phyloP scores from a whole-genome alignment of 441 rosid genomes.

The Cnidoscolus chayamansa region DNA sequence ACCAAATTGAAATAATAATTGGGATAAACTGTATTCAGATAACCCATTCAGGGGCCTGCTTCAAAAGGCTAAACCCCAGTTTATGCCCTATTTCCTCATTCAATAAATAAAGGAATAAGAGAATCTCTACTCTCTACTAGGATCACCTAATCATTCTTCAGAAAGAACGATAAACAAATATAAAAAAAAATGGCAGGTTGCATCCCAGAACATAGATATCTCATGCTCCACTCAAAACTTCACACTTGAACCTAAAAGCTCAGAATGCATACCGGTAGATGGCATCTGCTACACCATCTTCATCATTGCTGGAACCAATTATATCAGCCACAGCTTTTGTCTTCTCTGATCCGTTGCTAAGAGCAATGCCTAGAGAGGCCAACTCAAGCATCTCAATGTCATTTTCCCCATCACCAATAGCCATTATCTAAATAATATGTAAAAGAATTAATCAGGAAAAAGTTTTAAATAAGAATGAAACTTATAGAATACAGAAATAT shows the following conservation, averaged over 20 bases:
- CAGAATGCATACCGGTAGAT: conserved; percentile 76
- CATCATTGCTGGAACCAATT: conserved; percentile 73
- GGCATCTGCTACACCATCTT: conserved; percentile 90
- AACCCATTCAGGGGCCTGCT: neutral
- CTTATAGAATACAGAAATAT: neutral
- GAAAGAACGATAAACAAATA: neutral
- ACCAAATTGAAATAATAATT: conserved; percentile 5
- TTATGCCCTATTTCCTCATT: neutral
- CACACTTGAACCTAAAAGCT: conserved; percentile 16
- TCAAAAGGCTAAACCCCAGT: neutral
- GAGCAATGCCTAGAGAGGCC: conserved; percentile 74
- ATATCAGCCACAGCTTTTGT: conserved; percentile 78
- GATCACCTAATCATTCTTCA: neutral
- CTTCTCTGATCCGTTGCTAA: conserved; percentile 83
- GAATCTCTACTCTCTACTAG: neutral
- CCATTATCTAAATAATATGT: conserved; percentile 59
- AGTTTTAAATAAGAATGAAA: neutral
- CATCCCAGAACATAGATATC: neutral
- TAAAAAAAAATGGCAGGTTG: conserved; percentile 21
- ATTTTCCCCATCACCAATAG: conserved; percentile 93
- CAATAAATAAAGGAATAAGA: neutral
- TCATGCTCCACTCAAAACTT: neutral
- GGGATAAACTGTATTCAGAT: neutral
- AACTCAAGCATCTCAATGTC: conserved; percentile 86
- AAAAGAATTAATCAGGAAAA: conserved; percentile 6